Percentiles rank a stretch among this genome's conserved stretches.
Conservation (phyloP, 805 yeast genomes). For the Yarrowia bubula region DNA sequence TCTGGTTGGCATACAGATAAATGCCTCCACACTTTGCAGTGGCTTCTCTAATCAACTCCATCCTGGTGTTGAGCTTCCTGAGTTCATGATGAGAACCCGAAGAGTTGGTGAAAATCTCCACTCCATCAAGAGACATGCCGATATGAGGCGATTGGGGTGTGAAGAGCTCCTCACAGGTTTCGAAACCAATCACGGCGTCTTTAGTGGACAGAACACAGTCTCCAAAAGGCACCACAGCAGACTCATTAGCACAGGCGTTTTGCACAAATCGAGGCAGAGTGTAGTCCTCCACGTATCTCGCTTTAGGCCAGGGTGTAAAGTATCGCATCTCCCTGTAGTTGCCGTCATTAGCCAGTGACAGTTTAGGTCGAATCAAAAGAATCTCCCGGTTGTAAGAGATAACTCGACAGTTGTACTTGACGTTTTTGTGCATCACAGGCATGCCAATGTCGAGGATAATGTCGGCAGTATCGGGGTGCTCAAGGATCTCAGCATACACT, state of each 20-base stretch:
- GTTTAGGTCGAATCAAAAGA: slow-evolving; percentile 83
- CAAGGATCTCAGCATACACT: slow-evolving; percentile 75
- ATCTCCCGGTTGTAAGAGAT: slow-evolving; percentile 77
- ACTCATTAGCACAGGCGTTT: slow-evolving; percentile 30
- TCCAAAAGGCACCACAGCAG: slow-evolving; percentile 66
- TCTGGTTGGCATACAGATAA: slow-evolving; percentile 88
- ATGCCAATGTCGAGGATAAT: slow-evolving; percentile 89
- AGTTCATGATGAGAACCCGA: slow-evolving; percentile 98
- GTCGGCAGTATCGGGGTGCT: slow-evolving; percentile 65
- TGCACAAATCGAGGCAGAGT: slow-evolving; percentile 75
- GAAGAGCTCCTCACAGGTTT: slow-evolving; percentile 96
- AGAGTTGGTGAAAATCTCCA: slow-evolving; percentile 94
- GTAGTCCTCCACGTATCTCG: slow-evolving; percentile 69
- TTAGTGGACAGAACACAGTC: slow-evolving; percentile 82
- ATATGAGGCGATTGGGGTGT: slow-evolving; percentile 97
- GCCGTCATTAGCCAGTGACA: slow-evolving; percentile 95
- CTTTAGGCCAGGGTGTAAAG: slow-evolving; percentile 90
- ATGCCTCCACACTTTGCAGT: slow-evolving; percentile 96
- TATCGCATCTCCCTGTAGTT: slow-evolving; percentile 97
- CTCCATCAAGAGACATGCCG: slow-evolving; percentile 88
- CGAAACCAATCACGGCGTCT: slow-evolving; percentile 93
- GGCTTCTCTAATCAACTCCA: slow-evolving; percentile 84
- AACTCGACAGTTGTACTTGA: slow-evolving; percentile 88
- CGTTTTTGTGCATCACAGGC: slow-evolving; percentile 85
- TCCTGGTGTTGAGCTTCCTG: slow-evolving; percentile 79